Percentiles rank a stretch among this genome's conserved stretches.
These are phyloP conservation scores for Pilasporangium apinafurcum DNA, from an alignment of 352 stramenopile species.

Conservation along the genomic window DNA sequence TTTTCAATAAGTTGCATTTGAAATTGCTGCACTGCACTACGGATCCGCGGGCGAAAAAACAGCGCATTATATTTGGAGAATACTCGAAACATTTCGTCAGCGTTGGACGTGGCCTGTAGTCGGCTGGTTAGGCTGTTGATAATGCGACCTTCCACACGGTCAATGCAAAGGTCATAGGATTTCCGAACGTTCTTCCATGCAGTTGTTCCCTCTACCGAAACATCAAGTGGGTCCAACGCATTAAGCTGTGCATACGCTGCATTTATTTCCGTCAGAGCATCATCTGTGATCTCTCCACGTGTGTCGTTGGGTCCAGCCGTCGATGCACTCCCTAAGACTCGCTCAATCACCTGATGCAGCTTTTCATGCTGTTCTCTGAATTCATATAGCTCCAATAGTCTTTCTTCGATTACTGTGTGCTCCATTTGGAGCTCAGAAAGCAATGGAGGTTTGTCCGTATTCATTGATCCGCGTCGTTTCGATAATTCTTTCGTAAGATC, in stretches of 20 bases:
- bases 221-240: constrained; percentile 77
- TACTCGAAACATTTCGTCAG: constrained; percentile 95
- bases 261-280: constrained; percentile 85
- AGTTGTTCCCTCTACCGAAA: constrained; percentile 71
- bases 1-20: constrained; percentile 98
- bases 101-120: constrained; percentile 85
- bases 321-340: constrained; percentile 62
- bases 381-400: constrained; percentile 81
- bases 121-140: constrained; percentile 86
- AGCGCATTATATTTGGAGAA: constrained; percentile 98
- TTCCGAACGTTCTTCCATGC: constrained; percentile 86
- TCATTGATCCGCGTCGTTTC: constrained; percentile 80
- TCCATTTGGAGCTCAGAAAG: constrained; percentile 84
- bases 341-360: constrained; percentile 81
- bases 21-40: constrained; percentile 97
- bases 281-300: constrained; percentile 61
- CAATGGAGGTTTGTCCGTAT: constrained; percentile 70
- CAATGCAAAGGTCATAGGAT: constrained; percentile 88
- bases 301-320: constrained; percentile 20
- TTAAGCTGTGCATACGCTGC: constrained; percentile 83
- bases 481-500: constrained; percentile 83
- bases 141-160: constrained; percentile 90
- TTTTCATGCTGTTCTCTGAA: constrained; percentile 92
- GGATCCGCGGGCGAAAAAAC: constrained; percentile 94
- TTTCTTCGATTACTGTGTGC: constrained; percentile 80